Evolutionary conservation across 768 basidiomycete species (phyloP).

Genomic region (Kwoniella dendrophila): DNA sequence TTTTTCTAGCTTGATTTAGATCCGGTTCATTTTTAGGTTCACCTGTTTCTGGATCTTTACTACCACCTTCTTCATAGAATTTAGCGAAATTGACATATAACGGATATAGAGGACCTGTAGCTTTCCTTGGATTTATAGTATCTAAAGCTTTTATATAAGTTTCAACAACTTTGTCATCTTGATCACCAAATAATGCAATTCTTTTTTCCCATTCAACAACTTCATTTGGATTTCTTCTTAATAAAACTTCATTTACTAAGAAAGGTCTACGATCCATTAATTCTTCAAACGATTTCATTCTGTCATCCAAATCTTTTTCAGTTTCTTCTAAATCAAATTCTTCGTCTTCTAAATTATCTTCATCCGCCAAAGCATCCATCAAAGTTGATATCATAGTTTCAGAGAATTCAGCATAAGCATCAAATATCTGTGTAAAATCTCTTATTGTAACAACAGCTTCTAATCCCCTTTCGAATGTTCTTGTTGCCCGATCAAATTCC

Average conservation of each 20-base stretch:
- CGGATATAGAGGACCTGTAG: conserved; percentile 85
- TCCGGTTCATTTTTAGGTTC: conserved; percentile 72
- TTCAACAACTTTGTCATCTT: conserved; percentile 92
- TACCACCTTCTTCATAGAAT: conserved; percentile 96
- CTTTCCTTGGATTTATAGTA: conserved; percentile 82
- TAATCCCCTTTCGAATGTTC: conserved; percentile 85
- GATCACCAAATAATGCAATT: conserved; percentile 85
- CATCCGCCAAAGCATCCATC: conserved; percentile 80
- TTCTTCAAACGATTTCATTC: conserved; percentile 91
- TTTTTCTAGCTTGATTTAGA: conserved; percentile 81
- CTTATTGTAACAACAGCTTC: conserved; percentile 83
- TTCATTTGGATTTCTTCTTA: conserved; percentile 92
- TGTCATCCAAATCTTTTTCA: conserved; percentile 80
- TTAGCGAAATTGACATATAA: conserved; percentile 94
- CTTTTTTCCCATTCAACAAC: conserved; percentile 99
- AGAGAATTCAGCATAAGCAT: conserved; percentile 91
- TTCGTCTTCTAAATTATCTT: conserved; percentile 76
- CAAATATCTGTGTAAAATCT: conserved; percentile 97
- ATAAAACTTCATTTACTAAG: conserved; percentile 89
- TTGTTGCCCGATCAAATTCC: conserved; percentile 86
- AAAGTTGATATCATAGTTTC: conserved; percentile 85
- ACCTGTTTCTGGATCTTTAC: conserved; percentile 60
- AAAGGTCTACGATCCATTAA: conserved; percentile 94
- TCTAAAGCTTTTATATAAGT: conserved; percentile 89
- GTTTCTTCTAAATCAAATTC: conserved; percentile 65